These are phyloP conservation scores for Gastroboletus turbinatus DNA, from an alignment of 1,284 basidiomycete genomes.

Conservation along the genomic window DNA sequence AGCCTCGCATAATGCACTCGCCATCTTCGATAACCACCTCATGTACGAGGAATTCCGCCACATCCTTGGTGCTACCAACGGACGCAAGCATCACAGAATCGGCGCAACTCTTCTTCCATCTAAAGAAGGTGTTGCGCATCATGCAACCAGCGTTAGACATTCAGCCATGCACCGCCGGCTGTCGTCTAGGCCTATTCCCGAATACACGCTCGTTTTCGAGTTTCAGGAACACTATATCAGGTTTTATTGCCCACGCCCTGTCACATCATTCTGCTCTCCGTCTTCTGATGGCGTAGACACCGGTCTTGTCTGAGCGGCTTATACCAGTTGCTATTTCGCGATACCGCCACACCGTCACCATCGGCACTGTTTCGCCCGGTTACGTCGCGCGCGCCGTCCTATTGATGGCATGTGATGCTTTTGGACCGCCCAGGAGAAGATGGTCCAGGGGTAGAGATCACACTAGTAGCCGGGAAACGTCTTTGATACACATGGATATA, in stretches of 20 bases:
- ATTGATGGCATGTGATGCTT: not conserved
- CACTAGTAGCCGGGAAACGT: not conserved
- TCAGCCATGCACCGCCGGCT: not conserved
- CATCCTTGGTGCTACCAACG: slow-evolving; percentile 7
- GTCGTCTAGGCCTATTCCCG: not conserved
- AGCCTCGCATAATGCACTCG: slow-evolving; percentile 7
- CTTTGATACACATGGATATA: not conserved
- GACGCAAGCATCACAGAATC: slow-evolving; percentile 2
- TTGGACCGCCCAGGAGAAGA: not conserved
- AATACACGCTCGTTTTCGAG: not conserved
- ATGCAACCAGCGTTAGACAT: slow-evolving; percentile 2
- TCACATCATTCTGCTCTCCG: not conserved
- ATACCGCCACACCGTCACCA: not conserved
- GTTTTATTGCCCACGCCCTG: slow-evolving; percentile 1
- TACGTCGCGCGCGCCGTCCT: slow-evolving; percentile 2
- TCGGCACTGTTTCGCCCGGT: slow-evolving; percentile 6
- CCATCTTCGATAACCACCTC: slow-evolving; percentile 13
- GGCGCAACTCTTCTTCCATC: slow-evolving; percentile 3
- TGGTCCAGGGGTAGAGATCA: not conserved
- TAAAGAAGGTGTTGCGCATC: slow-evolving; percentile 10
- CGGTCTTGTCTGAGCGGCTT: not conserved
- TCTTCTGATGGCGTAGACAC: not conserved
- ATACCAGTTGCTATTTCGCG: not conserved
- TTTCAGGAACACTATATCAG: slow-evolving; percentile 2
- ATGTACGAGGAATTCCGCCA: slow-evolving; percentile 16